Percentiles rank a stretch among this genome's conserved stretches.
phyloP scores from a whole-genome alignment of 2,329 filamentous ascomycete species.

The Sphaerulina musiva region DNA sequence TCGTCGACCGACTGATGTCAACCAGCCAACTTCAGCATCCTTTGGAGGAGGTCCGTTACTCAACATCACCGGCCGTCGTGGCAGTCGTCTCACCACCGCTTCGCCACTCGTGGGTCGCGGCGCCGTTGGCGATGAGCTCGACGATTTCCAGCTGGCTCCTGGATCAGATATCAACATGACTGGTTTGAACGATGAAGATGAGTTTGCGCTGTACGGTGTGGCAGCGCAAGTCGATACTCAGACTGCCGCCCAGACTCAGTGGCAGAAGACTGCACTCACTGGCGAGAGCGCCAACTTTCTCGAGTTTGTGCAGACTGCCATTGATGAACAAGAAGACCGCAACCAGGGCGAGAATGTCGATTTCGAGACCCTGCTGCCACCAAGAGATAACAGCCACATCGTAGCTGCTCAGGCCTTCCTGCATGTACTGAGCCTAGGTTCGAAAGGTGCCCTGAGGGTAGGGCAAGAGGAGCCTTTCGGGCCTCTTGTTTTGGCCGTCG shows the following conservation, averaged over 20 bases:
- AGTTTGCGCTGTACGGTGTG: conserved; percentile 44
- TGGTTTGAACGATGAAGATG: conserved; percentile 28
- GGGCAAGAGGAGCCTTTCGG: conserved; percentile 50
- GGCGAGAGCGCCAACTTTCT: conserved; percentile 58
- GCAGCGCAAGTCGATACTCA: conserved; percentile 46
- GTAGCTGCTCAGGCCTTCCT: conserved; percentile 70
- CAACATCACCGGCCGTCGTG: conserved; percentile 37
- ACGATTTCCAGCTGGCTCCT: conserved; percentile 17
- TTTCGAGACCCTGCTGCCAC: conserved; percentile 65
- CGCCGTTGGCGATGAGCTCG: conserved; percentile 2
- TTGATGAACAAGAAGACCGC: conserved; percentile 31
- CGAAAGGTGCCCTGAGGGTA: conserved; percentile 39
- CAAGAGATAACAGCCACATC: conserved; percentile 46
- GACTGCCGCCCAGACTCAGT: conserved; percentile 42
- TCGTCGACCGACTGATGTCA: conserved; percentile 38
- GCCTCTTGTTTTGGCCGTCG: conserved; percentile 22
- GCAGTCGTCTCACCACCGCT: conserved; percentile 51
- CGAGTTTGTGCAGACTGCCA: conserved; percentile 49
- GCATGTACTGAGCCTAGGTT: conserved; percentile 63
- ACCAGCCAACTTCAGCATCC: conserved; percentile 26
- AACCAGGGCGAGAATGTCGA: conserved; percentile 41
- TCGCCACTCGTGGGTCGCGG: conserved; percentile 55
- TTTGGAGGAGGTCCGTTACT: conserved; percentile 24
- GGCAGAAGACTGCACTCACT: conserved; percentile 50
- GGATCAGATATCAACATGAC: conserved; percentile 9